Base-by-base conservation (phyloP, 306 rosid species). In the Betula pendula region DNA sequence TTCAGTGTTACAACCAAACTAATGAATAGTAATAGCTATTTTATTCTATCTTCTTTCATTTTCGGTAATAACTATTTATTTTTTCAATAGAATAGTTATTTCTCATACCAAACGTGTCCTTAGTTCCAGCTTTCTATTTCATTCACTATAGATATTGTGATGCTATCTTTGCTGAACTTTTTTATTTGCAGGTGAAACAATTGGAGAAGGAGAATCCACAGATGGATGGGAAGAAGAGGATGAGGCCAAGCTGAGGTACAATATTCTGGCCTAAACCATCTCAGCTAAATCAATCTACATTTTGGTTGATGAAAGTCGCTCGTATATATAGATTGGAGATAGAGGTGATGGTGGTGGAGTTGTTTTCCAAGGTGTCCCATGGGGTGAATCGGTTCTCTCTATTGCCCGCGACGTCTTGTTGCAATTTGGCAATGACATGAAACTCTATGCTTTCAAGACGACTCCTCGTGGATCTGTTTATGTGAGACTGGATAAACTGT, bases 311-410 rank as follows among this genome's bases (percentile, higher is more conserved):
- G 69, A 16, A 82, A 69, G 80, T 47, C 49, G 24, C 78, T 70
- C 49, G 48, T 71, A 44, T 40, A 12, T 55, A 79, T 79, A 92
- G 98, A 45, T 88, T 77, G 97, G 96, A 31, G 97, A 94, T 76
- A 97, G 97, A 35, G 97, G 95, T 6, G 87, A 77, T 68, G 97
- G 98, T 56, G 97, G 97, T 69, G 98, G 98, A 49, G 87, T 92
- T 77, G 83, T 83, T 77, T 81, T 95, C 74, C 89, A 88, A 76
- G 89, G 83, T 69, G 89, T 89, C 47, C 87, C 88, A 7, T 95
- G 97, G 98, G 98, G 97, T 35, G 89, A 90, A 72, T 89, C 40
- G 69, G 90, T 85, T 11, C 88, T 77, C 53, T 84, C 93, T 80
- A 85, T 92, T 77, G 97, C 98, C 43, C 81, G 48, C 33, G 91